These are phyloP conservation scores for Hortiboletus campestris DNA, from an alignment of 768 basidiomycete species.

Conservation along the genomic window DNA sequence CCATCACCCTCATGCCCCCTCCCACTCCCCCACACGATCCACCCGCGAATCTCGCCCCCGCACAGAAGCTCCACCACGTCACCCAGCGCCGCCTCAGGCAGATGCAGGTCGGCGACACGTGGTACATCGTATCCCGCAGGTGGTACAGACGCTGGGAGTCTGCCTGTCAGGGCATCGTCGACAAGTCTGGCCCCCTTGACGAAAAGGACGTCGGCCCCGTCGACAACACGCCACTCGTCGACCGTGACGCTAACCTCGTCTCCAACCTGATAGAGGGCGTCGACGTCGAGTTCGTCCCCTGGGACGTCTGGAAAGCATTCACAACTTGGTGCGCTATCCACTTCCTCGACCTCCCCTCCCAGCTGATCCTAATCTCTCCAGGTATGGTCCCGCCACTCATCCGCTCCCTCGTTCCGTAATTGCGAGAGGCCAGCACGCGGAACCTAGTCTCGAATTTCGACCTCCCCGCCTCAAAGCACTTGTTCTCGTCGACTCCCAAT, in stretches of 20 bases:
- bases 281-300: constrained; percentile 75
- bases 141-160: constrained; percentile 80
- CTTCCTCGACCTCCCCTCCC: neutral
- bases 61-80: constrained; percentile 53
- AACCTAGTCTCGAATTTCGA: constrained; percentile 64
- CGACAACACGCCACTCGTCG: constrained; percentile 68
- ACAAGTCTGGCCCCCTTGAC: constrained; percentile 63
- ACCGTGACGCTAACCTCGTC: constrained; percentile 45
- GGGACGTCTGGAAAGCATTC: constrained; percentile 67
- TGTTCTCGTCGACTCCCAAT: constrained; percentile 35
- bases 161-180: constrained; percentile 64
- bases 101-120: constrained; percentile 67
- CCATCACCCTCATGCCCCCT: constrained; percentile 5
- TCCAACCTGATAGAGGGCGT: constrained; percentile 54
- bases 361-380: constrained; percentile 29
- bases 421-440: constrained; percentile 48
- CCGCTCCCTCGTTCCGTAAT: constrained; percentile 70
- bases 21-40: constrained; percentile 20
- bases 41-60: constrained; percentile 31
- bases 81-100: constrained; percentile 42
- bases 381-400: constrained; percentile 66
- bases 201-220: constrained; percentile 71
- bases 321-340: constrained; percentile 48
- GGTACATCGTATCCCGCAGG: constrained; percentile 68
- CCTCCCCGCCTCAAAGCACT: constrained; percentile 65